Base-by-base conservation (phyloP, 768 basidiomycete genomes). In the Hericium coralloides region DNA sequence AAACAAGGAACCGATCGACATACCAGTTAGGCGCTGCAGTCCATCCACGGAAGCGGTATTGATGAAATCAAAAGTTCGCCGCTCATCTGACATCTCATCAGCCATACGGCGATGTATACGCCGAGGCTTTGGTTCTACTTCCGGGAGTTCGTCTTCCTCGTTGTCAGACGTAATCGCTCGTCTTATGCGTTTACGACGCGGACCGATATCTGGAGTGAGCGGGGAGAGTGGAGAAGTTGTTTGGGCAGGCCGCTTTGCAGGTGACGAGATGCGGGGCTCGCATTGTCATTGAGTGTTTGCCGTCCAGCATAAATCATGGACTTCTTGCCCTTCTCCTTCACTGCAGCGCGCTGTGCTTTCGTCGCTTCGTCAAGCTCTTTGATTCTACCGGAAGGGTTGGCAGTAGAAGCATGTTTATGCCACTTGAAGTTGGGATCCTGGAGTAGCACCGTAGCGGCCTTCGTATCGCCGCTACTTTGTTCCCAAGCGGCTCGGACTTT, bases 281-380 rank as follows among this genome's bases (percentile, higher is more conserved):
- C 71, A 55, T 80, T 80, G 31, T 31, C 31, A 31, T 31, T 31
- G 38, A 85, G 71, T 26, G 72, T 70, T 39, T 76, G 69, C 56
- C 86, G 79, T 60, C 85, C 86, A 43, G 85, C 84, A 62, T 91
- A 91, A 52, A 92, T 92, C 68, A 83, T 77, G n/a, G 89, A 91
- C 65, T 81, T 85, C 69, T 87, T 90, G 20, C 84, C 87, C 69
- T 88, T 84, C 70, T 89, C 87, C 66, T 76, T 84, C 57, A 75
- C 76, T 37, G 85, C 83, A 18, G 77, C 80, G 58, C 84, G 77
- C 60, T 76, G 80, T 2, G 84, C 86, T 62, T 82, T 83, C 41
- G 74, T 78, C n/a, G 83, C 86, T 59, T 89, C 85, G 39, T 89
- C 87, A 23, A 89, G 67, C 66, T 88, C 88, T 58, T 76, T 81